These are phyloP conservation scores for Kurtzmaniella cleridarum DNA, from an alignment of 805 yeast genomes.

Conservation along the genomic window DNA sequence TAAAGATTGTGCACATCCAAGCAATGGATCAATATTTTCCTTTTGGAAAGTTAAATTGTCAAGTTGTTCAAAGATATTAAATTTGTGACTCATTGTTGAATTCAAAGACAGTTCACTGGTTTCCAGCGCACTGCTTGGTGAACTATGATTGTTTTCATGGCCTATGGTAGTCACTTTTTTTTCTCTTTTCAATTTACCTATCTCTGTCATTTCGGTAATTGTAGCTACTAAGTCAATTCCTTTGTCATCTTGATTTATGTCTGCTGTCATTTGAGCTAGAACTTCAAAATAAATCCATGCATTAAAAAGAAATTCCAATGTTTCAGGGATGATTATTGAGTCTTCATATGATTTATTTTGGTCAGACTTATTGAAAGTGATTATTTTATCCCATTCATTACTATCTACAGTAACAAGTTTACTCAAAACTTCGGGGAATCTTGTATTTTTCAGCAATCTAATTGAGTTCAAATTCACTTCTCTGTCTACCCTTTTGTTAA, in stretches of 20 bases:
- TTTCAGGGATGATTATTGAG: conserved; percentile 27
- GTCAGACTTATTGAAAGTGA: conserved; percentile 5
- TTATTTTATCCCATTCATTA: conserved; percentile 28
- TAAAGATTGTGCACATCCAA: conserved; percentile 62
- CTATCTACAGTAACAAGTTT: conserved; percentile 27
- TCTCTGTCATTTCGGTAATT: conserved; percentile 25
- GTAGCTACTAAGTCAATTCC: conserved; percentile 39
- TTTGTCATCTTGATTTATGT: conserved; percentile 38
- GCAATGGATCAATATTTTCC: conserved; percentile 53
- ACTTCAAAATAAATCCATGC: conserved; percentile 69
- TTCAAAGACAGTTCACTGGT: conserved; percentile 18
- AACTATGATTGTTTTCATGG: conserved; percentile 1
- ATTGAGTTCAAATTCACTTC: not conserved
- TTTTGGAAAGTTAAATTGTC: conserved; percentile 27
- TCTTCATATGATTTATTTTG: conserved; percentile 4
- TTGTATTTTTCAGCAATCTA: conserved; percentile 1
- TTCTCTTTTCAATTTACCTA: conserved; percentile 8
- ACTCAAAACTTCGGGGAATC: conserved; percentile 8
- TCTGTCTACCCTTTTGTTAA: not conserved
- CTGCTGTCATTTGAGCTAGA: conserved; percentile 58
- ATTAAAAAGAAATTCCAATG: conserved; percentile 50
- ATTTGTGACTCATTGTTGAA: conserved; percentile 4
- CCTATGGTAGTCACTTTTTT: not conserved
- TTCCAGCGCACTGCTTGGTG: conserved; percentile 17
- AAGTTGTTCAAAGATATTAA: conserved; percentile 35